A percentile compares a stretch with the other conserved stretches of the same genome.
Conservation (phyloP, 2,329 filamentous ascomycete species). For the Curvularia verruculosa region DNA sequence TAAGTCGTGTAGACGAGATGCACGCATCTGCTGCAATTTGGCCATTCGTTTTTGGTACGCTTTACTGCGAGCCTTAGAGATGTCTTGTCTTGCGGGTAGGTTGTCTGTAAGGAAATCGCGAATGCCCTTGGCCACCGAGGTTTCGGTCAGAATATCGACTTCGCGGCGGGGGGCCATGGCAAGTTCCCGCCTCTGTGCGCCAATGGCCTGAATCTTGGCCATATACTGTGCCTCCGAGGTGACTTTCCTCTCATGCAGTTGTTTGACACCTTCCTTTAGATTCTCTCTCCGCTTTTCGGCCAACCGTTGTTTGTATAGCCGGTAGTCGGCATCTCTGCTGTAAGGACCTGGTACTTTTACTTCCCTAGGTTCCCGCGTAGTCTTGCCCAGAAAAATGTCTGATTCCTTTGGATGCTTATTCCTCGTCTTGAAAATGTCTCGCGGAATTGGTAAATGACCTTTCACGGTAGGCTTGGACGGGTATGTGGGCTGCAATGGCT, state of each 20-base stretch:
- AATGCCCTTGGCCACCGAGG: constrained; percentile 38
- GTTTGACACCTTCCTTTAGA: constrained; percentile 71
- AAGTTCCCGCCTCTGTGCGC: constrained; percentile 57
- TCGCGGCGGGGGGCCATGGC: constrained; percentile 70
- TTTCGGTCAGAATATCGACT: constrained; percentile 56
- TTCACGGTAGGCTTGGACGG: constrained; percentile 62
- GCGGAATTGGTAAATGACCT: constrained; percentile 82
- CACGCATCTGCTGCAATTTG: constrained; percentile 64
- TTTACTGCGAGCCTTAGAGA: constrained; percentile 37
- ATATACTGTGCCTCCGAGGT: constrained; percentile 29
- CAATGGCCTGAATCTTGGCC: constrained; percentile 36
- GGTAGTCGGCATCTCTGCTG: constrained; percentile 55
- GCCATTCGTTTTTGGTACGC: constrained; percentile 52
- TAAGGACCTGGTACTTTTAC: constrained; percentile 43
- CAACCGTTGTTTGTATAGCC: constrained; percentile 74
- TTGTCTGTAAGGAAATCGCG: constrained; percentile 44
- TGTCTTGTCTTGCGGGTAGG: constrained; percentile 33
- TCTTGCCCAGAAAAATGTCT: constrained; percentile 64
- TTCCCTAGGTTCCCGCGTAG: constrained; percentile 61
- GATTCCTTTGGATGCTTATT: constrained; percentile 60
- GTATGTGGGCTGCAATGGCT: constrained; percentile 72
- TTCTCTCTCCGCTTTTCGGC: constrained; percentile 74
- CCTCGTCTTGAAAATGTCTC: constrained; percentile 70
- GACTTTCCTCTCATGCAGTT: constrained; percentile 63
- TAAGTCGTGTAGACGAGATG: constrained; percentile 78